Evolutionary conservation across 345 rosid species (phyloP), one percentile per base, ranked within the genome.

Genomic region (Luvunga scandens): DNA sequence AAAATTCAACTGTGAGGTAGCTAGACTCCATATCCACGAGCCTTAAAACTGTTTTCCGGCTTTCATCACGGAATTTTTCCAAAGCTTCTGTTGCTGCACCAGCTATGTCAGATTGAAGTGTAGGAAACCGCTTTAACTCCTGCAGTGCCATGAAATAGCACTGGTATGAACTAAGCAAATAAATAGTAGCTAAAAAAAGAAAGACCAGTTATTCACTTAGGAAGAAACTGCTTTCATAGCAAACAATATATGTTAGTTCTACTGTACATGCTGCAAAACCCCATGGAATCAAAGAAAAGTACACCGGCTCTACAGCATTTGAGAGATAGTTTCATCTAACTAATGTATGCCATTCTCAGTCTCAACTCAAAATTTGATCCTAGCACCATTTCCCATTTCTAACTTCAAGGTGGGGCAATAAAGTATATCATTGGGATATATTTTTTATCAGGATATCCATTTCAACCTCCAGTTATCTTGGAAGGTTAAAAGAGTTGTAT

Each of bases 11-110:
- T 0, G 99, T 96, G 48, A 96, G 86, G 82, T 96, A 94, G 88
- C 94, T 93, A 72, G 99, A 94, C 69, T 96, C 99, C 99, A 96
- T 96, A 73, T 96, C 99, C 28, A 96, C 98, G 59, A 96, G 87
- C 79, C 98, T 86, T 38, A 85, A 61, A 83, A 96, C 98, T 30
- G 98, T 94, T 86, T 80, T 96, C 83, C 93, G 84, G 88, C 99
- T 87, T 81, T 94, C 98, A 50, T 94, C 99, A 39, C 98, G 95
- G 82, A 96, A 96, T 81, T 85, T 96, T 83, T 94, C 98, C 80
- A 96, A 82, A 65, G 98, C 89, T 80, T 96, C 99, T 28, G 87
- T 96, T 72, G 99, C 91, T 25, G 98, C 98, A 67, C 95, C 89
- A 81, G 99, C 98, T 86, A 96, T 90, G 82, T 96, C 99, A 72